Evolutionary conservation across 139 green algal genomes (phyloP).

Genomic region (Coccomyxa sp.): DNA sequence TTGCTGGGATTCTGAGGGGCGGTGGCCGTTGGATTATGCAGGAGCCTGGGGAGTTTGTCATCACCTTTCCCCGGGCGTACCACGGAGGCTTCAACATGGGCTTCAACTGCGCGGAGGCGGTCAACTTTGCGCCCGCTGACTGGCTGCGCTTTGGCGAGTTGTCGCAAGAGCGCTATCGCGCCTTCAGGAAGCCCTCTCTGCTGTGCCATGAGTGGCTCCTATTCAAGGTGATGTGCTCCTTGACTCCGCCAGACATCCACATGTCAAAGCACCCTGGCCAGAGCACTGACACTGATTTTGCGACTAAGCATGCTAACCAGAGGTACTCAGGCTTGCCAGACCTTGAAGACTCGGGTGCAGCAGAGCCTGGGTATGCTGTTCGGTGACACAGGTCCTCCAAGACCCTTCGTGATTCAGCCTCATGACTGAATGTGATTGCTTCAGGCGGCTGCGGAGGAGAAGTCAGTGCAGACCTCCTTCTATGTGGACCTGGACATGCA

Average conservation of each 20-base stretch:
- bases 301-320: too few species aligned
- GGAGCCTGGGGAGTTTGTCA: conserved; percentile 69
- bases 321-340: too few species aligned
- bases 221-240: conserved; percentile 35
- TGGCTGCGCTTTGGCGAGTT: conserved; percentile 65
- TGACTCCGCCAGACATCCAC: too few species aligned
- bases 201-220: conserved; percentile 66
- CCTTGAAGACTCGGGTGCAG: too few species aligned
- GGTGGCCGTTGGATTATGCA: too few species aligned
- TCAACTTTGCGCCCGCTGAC: conserved; percentile 78
- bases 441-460: conserved; percentile 14
- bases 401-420: too few species aligned
- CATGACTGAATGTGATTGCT: too few species aligned
- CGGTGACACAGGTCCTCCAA: too few species aligned
- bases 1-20: too few species aligned
- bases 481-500: conserved; percentile 52
- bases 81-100: conserved; percentile 66
- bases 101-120: conserved; percentile 70
- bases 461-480: conserved; percentile 12
- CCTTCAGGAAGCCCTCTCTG: conserved; percentile 37
- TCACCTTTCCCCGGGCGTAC: conserved; percentile 82
- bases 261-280: too few species aligned
- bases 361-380: too few species aligned
- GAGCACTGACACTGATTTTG: too few species aligned
- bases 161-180: conserved; percentile 36